phyloP scores from a whole-genome alignment of 2,329 filamentous ascomycete genomes.

The Cladophialophora bantiana region DNA sequence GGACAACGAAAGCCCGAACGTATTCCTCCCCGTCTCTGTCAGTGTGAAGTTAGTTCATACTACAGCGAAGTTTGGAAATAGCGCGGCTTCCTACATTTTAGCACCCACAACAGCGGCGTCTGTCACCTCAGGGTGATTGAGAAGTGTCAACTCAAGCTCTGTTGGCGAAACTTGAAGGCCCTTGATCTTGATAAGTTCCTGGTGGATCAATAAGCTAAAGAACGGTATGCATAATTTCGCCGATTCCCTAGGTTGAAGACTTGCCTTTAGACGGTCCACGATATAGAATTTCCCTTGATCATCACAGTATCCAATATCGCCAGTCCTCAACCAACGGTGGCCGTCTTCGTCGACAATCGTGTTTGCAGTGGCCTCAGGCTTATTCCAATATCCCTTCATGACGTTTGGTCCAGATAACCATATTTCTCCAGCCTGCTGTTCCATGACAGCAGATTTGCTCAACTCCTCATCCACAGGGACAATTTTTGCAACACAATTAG shows the following conservation, averaged over 20 bases:
- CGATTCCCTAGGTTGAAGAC: not conserved
- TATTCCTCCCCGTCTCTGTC: conserved; percentile 17
- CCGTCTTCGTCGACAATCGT: conserved; percentile 46
- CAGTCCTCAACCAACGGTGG: conserved; percentile 57
- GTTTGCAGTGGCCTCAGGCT: conserved; percentile 37
- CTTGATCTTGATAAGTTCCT: conserved; percentile 64
- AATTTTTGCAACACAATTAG: conserved; percentile 16
- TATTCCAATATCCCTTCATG: conserved; percentile 44
- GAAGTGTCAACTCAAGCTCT: conserved; percentile 61
- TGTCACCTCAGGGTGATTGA: conserved; percentile 50
- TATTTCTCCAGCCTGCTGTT: conserved; percentile 50
- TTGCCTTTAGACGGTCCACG: conserved; percentile 70
- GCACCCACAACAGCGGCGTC: conserved; percentile 65
- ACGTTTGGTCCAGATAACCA: conserved; percentile 49
- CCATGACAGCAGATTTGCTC: not conserved
- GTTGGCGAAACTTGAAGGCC: conserved; percentile 70
- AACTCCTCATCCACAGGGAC: conserved; percentile 15
- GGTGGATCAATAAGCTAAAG: not conserved
- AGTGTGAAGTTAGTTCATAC: not conserved
- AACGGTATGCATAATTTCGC: not conserved
- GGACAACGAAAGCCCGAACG: conserved; percentile 38
- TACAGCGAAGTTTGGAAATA: not conserved
- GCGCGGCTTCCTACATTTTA: conserved; percentile 31
- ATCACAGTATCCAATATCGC: conserved; percentile 45
- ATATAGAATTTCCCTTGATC: conserved; percentile 74